Evolutionary conservation across 441 rosid genomes (phyloP), one percentile per base, ranked within the genome.

Genomic region (Euphorbia celastroides): DNA sequence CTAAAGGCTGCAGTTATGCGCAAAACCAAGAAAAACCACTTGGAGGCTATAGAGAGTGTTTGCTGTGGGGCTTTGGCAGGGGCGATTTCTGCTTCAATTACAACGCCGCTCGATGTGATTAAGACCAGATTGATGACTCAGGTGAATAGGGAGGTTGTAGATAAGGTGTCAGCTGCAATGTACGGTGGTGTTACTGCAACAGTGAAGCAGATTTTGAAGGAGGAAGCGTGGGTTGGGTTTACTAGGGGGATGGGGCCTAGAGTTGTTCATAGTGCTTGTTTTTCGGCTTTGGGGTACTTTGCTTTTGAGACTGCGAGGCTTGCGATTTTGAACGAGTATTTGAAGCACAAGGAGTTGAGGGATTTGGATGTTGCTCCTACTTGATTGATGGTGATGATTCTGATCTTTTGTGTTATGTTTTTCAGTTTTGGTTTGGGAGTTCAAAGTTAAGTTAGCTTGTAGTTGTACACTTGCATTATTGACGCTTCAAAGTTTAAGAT

Each of bases 71-170:
- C 96, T 7, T 72, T 93, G 65, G 96, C 97, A 14, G 99, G 99
- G 57, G 96, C 96, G 2, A 89, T 94, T 26, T 89, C 96, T 0
- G 97, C 97, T 13, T 84, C 97, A 0, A 13, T 94, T 54, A 91
- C 99, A 0, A 91, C 99, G 0, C 97, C 97, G 0, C 77, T 91
- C 42, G 96, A 94, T 73, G 97, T 89, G 72, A 84, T 89, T 17
- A 94, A 94, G 82, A 93, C 97, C 10, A 81, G 99, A 83, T 60
- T 91, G 79, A 93, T 93, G 97, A 91, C 99, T 3, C 96, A 91
- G 82, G 79, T 79, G 71, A 86, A 76, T 2, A 74, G 65, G n/a
- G 94, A 84, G 32, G 78, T 80, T 4, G 38, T 9, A 9, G 38
- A 34, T 34, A 34, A 34, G 38, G 38, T 34, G 0, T 77, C 88